Evolutionary conservation across 2,329 filamentous ascomycete genomes (phyloP), one percentile per base, ranked within the genome.

Genomic region (Alternaria hordeiaustralica): DNA sequence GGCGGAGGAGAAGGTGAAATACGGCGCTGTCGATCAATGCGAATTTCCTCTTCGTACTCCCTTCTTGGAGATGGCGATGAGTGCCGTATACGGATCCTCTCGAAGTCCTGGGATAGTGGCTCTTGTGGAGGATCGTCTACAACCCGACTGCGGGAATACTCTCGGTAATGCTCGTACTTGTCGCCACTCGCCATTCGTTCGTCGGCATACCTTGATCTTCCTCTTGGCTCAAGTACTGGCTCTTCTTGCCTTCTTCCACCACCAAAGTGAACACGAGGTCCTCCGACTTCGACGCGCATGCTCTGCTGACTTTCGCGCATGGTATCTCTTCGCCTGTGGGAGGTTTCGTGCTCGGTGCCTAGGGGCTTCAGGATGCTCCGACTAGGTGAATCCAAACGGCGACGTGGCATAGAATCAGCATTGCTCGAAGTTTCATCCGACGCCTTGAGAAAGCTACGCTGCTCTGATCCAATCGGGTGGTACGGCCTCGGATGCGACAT

Each of bases 211-310:
- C 61, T 55, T 36, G 60, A 18, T 20, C 61, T 36, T 12, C 50
- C 49, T 53, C 41, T 41, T 15, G 30, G 20, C 10, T 67, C 63
- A 6, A 47, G 18, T 5, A n/a, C 46, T 20, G 21, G 47, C 43
- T 45, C 50, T 2, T 60, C 59, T 23, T 61, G 54, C 43, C 45
- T 54, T 36, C 59, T 45, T 20, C 71, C 64, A n/a, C 67, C 26
- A 26, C 59, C 66, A 47, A 79, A 79, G 18, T 74, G 75, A 15
- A 79, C 78, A 45, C 69, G 69, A 18, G 71, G 70, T 2, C 71
- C 71, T 21, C 71, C 76, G 3, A 76, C 58, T 63, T 78, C 75
- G n/a, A 75, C 76, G 15, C 62, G 59, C 21, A 67, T 75, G 57
- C 74, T 76, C 21, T 76, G 72, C 5, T 70, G 65, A 36, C 71